phyloP scores from a whole-genome alignment of 2,329 filamentous ascomycete species.

The Phialemonium atrogriseum region DNA sequence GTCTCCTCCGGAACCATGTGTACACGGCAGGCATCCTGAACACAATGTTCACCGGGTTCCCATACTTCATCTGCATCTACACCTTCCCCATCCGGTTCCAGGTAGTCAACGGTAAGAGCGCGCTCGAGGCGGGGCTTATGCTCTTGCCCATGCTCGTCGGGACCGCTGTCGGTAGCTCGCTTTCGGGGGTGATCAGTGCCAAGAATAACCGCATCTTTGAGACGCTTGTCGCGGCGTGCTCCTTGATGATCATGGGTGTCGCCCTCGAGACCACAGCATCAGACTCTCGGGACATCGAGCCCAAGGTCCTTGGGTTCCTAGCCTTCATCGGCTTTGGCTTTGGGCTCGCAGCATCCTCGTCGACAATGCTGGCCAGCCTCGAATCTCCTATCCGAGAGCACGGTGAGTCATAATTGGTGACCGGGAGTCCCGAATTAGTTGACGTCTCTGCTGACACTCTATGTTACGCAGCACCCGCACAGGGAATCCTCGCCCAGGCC shows the following conservation, averaged over 20 bases:
- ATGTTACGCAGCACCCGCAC: constrained; percentile 32
- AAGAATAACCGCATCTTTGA: constrained; percentile 32
- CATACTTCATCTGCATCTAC: constrained; percentile 40
- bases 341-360: constrained; percentile 36
- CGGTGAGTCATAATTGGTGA: too few species aligned
- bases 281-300: constrained; percentile 24
- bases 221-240: constrained; percentile 32
- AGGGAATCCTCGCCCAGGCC: constrained; percentile 43
- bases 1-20: constrained; percentile 36
- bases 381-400: constrained; percentile 36
- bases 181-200: constrained; percentile 33
- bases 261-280: constrained; percentile 35
- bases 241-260: constrained; percentile 36
- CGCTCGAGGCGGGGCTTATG: constrained; percentile 40
- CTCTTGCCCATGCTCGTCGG: constrained; percentile 44
- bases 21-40: constrained; percentile 34
- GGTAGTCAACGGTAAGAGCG: constrained; percentile 36
- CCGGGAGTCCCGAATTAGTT: too few species aligned
- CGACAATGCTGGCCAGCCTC: constrained; percentile 35
- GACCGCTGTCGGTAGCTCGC: constrained; percentile 34
- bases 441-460: constrained; percentile 9
- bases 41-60: constrained; percentile 41
- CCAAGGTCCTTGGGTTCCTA: constrained; percentile 40
- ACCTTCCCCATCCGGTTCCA: constrained; percentile 41
- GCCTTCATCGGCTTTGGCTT: constrained; percentile 45